These are phyloP conservation scores for Monoraphidium neglectum DNA, from an alignment of 139 green algal species.

Conservation along the genomic window DNA sequence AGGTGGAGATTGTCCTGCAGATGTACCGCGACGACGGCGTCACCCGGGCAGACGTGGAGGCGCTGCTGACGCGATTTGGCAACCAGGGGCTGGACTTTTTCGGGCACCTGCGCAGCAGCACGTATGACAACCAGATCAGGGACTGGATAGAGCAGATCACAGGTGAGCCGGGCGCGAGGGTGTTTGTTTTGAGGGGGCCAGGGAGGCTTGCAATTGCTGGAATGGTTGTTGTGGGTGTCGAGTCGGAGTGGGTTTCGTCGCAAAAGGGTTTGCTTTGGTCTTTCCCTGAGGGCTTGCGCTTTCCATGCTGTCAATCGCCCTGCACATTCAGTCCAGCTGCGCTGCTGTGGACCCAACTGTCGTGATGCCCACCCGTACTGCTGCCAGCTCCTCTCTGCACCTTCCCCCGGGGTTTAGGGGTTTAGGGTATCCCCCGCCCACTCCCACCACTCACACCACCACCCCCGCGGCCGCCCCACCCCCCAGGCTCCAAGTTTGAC, in stretches of 20 bases:
- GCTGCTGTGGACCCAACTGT: too few relatives aligned
- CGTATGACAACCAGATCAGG: conserved; percentile 85
- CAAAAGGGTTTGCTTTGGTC: too few relatives aligned
- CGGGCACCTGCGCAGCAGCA: conserved; percentile 68
- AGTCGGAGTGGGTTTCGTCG: too few relatives aligned
- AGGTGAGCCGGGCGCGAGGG: conserved; percentile 1
- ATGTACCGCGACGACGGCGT: conserved; percentile 86
- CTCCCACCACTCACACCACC: too few relatives aligned
- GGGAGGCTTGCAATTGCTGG: background rate
- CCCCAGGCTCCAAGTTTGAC: background rate
- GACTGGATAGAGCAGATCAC: conserved; percentile 63
- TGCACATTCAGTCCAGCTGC: too few relatives aligned
- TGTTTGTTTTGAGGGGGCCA: background rate
- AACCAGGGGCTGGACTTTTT: conserved; percentile 90
- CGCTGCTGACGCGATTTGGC: conserved; percentile 76
- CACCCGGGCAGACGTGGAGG: conserved; percentile 61
- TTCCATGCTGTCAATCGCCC: too few relatives aligned
- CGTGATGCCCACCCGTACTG: too few relatives aligned
- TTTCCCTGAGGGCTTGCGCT: too few relatives aligned
- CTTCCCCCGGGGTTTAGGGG: too few relatives aligned
- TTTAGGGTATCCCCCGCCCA: too few relatives aligned
- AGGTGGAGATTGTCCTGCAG: background rate
- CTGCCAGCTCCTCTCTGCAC: too few relatives aligned
- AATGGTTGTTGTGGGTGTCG: background rate
- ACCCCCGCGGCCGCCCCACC: too few relatives aligned